These are phyloP conservation scores for Amphibolis antarctica DNA, from an alignment of 106 monocot genomes.

Conservation along the genomic window DNA sequence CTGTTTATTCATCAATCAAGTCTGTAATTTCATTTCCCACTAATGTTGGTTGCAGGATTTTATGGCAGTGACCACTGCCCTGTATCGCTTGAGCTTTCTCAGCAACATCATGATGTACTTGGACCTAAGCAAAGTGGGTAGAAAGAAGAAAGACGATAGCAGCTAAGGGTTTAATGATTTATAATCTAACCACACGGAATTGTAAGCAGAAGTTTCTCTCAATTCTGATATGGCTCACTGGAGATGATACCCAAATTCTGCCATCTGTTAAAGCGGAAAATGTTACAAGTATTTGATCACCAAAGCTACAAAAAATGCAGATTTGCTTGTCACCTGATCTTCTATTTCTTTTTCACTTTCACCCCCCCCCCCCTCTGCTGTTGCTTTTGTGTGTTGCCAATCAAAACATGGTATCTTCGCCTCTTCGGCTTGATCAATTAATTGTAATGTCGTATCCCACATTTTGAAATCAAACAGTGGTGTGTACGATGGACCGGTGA, in stretches of 20 bases:
- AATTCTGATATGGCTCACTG: background rate
- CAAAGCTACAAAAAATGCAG: too few species aligned
- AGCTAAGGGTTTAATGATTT: background rate
- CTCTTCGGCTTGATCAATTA: too few species aligned
- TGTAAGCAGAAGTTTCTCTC: background rate
- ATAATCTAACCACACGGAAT: background rate
- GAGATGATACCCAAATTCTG: background rate
- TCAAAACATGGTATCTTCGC: too few species aligned
- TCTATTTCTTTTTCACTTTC: too few species aligned
- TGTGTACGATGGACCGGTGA: too few species aligned
- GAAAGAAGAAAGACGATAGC: background rate
- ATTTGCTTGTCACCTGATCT: too few species aligned
- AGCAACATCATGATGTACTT: background rate
- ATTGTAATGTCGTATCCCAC: too few species aligned
- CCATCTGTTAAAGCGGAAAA: background rate
- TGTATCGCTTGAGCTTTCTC: constrained; percentile 29
- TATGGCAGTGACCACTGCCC: constrained; percentile 45
- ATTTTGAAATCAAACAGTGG: too few species aligned
- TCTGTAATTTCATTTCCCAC: background rate
- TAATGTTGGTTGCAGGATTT: constrained; percentile 20
- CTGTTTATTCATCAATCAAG: background rate
- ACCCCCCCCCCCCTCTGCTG: too few species aligned
- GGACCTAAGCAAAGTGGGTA: background rate
- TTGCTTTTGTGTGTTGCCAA: too few species aligned
- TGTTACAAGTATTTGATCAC: too few species aligned